Percentiles rank a stretch among this genome's conserved stretches.
Conservation (phyloP, 805 yeast genomes). For the Tetrapisispora taiwanensis region DNA sequence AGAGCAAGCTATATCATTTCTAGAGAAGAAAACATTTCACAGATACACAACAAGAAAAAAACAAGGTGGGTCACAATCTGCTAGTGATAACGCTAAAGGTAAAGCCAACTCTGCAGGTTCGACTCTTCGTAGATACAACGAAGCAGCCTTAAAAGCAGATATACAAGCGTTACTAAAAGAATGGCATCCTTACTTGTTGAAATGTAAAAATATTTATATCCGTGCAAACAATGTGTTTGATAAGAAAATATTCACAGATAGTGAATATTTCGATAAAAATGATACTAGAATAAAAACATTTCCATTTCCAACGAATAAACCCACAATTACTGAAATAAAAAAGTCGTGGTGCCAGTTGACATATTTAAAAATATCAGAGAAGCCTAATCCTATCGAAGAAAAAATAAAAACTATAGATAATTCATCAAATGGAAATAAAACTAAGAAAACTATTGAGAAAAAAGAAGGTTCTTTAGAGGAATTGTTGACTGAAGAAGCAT, state of each 20-base stretch:
- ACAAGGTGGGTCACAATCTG: slow-evolving; percentile 95
- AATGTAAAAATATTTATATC: slow-evolving; percentile 62
- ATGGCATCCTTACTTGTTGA: slow-evolving; percentile 54
- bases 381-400: slow-evolving; percentile 40
- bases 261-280: slow-evolving; percentile 38
- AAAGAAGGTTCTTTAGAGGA: slow-evolving; percentile 29
- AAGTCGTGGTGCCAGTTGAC: slow-evolving; percentile 76
- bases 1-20: slow-evolving; percentile 53
- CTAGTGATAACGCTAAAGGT: slow-evolving; percentile 85
- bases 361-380: slow-evolving; percentile 42
- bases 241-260: slow-evolving; percentile 53
- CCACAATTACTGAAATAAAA: slow-evolving; percentile 71
- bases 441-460: slow-evolving; percentile 4
- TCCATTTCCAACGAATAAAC: slow-evolving; percentile 86
- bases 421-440: slow-evolving; percentile 7
- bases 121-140: slow-evolving; percentile 78
- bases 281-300: slow-evolving; percentile 60
- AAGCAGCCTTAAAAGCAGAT: slow-evolving; percentile 69
- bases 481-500: slow-evolving; percentile 42
- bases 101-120: slow-evolving; percentile 97
- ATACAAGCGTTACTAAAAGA: slow-evolving; percentile 53
- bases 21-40: slow-evolving; percentile 80
- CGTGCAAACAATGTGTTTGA: slow-evolving; percentile 72
- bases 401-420: slow-evolving; percentile 14
- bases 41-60: slow-evolving; percentile 92